phyloP scores from a whole-genome alignment of 2,329 filamentous ascomycete genomes.

The Claviceps sp. region DNA sequence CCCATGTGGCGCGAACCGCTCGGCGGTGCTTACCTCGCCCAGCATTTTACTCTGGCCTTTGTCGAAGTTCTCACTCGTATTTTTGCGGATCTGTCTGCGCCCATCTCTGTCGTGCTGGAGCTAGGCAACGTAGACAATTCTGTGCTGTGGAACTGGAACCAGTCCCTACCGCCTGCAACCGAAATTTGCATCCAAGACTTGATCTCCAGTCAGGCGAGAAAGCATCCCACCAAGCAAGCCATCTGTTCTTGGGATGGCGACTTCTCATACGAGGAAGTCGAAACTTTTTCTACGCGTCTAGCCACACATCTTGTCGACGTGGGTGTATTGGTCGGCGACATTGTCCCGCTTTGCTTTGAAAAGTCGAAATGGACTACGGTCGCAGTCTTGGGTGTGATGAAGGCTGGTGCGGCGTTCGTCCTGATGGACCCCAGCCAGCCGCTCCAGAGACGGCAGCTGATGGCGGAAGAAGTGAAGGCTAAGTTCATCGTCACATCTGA shows the following conservation, averaged over 20 bases:
- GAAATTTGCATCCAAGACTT: slow-evolving; percentile 1
- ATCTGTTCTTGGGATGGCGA: slow-evolving; percentile 22
- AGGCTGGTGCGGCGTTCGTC: neutral
- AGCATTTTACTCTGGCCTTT: neutral
- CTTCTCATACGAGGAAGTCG: neutral
- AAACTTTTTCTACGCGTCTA: neutral
- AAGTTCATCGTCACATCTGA: neutral
- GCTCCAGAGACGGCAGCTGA: neutral
- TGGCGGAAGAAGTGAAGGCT: neutral
- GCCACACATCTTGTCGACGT: neutral
- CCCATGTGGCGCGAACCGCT: slow-evolving; percentile 2
- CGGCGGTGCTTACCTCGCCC: neutral
- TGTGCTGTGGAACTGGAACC: slow-evolving; percentile 1
- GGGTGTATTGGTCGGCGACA: neutral
- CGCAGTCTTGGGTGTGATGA: neutral
- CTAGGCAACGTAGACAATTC: neutral
- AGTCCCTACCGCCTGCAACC: neutral
- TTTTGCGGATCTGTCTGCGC: neutral
- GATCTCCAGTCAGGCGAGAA: neutral
- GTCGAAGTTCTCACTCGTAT: neutral
- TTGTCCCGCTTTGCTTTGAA: neutral
- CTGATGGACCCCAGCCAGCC: slow-evolving; percentile 1
- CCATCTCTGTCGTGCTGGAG: neutral
- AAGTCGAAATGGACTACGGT: slow-evolving; percentile 1
- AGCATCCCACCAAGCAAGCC: slow-evolving; percentile 2